These are phyloP conservation scores for Astrocystis sublimbata DNA, from an alignment of 495 filamentous ascomycete genomes.

Conservation along the genomic window DNA sequence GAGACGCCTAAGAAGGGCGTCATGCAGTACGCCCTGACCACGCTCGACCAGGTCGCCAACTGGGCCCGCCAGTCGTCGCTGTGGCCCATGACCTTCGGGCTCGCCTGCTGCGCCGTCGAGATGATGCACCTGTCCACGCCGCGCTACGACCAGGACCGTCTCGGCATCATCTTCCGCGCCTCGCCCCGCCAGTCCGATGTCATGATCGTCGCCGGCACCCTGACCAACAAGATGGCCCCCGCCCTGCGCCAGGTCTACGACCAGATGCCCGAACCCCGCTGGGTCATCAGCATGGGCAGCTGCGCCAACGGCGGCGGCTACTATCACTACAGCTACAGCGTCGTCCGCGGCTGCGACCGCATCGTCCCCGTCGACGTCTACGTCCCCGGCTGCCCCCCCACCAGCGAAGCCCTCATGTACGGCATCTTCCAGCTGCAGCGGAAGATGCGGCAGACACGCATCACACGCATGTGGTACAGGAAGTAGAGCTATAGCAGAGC, in stretches of 20 bases:
- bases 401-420: conserved; percentile 84
- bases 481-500: conserved; percentile 39
- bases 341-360: conserved; percentile 83
- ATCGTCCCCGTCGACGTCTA: conserved; percentile 93
- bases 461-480: conserved; percentile 66
- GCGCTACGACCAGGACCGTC: conserved; percentile 92
- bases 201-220: conserved; percentile 95
- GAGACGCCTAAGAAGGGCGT: conserved; percentile 93
- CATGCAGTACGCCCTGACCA: conserved; percentile 97
- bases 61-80: conserved; percentile 92
- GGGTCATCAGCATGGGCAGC: conserved; percentile 90
- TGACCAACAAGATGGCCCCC: conserved; percentile 98
- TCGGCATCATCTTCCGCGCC: conserved; percentile 96
- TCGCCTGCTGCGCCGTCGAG: conserved; percentile 94
- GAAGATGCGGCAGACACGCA: conserved; percentile 81
- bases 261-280: conserved; percentile 94
- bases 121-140: conserved; percentile 99
- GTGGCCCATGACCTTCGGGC: conserved; percentile 98
- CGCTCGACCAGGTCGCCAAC: conserved; percentile 88
- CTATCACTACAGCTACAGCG: conserved; percentile 91
- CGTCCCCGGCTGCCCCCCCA: conserved; percentile 90
- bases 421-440: conserved; percentile 84
- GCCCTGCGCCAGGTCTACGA: conserved; percentile 94
- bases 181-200: conserved; percentile 94
- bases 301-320: conserved; percentile 94